These are phyloP conservation scores for Pyrenula massariospora DNA, from an alignment of 495 filamentous ascomycete genomes.

Conservation along the genomic window DNA sequence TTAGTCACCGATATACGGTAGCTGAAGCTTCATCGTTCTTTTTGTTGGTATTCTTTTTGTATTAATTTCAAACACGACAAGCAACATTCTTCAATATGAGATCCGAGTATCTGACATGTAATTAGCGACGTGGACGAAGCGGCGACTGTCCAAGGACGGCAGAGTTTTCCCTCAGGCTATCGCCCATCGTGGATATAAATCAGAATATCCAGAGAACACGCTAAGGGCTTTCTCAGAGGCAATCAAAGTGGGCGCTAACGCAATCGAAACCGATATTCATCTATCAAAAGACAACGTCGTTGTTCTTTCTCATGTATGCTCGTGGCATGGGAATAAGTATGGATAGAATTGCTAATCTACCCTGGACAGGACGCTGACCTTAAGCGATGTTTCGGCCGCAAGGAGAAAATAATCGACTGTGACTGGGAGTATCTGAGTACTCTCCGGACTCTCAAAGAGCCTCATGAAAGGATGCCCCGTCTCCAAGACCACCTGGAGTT, in stretches of 20 bases:
- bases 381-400: slow-evolving; percentile 66
- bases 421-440: slow-evolving; percentile 61
- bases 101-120: background rate
- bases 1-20: too few relatives aligned
- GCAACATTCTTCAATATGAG: too few relatives aligned
- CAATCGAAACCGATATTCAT: slow-evolving; percentile 82
- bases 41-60: too few relatives aligned
- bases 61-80: too few relatives aligned
- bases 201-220: slow-evolving; percentile 73
- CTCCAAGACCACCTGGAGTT: slow-evolving; percentile 67
- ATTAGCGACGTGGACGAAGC: background rate
- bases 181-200: slow-evolving; percentile 78
- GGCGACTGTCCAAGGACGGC: slow-evolving; percentile 5
- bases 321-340: background rate
- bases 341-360: slow-evolving; percentile 4
- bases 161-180: slow-evolving; percentile 56
- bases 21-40: too few relatives aligned
- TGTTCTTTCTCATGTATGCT: slow-evolving; percentile 67
- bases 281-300: slow-evolving; percentile 73
- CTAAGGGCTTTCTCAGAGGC: slow-evolving; percentile 67
- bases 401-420: slow-evolving; percentile 59
- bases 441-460: slow-evolving; percentile 53
- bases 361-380: slow-evolving; percentile 53
- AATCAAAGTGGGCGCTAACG: slow-evolving; percentile 60
- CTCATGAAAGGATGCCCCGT: slow-evolving; percentile 60